A percentile compares a stretch with the other conserved stretches of the same genome.
Conservation (phyloP, 495 filamentous ascomycete species). For the Terfezia boudieri region DNA sequence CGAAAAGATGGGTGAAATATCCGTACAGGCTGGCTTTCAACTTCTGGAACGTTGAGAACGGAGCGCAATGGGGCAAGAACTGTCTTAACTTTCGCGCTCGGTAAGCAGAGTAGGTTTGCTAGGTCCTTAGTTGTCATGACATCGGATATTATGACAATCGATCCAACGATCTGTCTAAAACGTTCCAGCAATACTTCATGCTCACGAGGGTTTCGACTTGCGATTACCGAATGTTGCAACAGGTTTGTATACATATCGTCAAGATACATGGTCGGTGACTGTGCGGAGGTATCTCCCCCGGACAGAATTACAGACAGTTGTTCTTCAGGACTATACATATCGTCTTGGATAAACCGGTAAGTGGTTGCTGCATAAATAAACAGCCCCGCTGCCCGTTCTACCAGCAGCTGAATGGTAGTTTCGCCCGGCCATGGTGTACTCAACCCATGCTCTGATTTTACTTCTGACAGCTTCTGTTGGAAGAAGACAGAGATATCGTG, state of each 20-base stretch:
- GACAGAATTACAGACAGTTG: slow-evolving; percentile 12
- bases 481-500: not conserved
- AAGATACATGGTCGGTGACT: not conserved
- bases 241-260: slow-evolving; percentile 5
- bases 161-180: slow-evolving; percentile 18
- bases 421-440: slow-evolving; percentile 23
- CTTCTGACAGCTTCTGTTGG: not conserved
- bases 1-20: slow-evolving; percentile 18
- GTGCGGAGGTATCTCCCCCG: slow-evolving; percentile 4
- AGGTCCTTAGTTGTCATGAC: slow-evolving; percentile 8
- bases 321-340: not conserved
- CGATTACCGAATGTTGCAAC: not conserved
- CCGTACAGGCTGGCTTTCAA: slow-evolving; percentile 6
- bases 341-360: slow-evolving; percentile 20
- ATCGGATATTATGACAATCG: slow-evolving; percentile 14
- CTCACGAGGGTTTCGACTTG: not conserved
- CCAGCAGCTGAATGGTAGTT: slow-evolving; percentile 17
- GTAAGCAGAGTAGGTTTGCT: slow-evolving; percentile 4
- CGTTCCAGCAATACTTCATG: slow-evolving; percentile 4
- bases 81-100: not conserved
- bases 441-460: not conserved
- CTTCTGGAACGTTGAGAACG: slow-evolving; percentile 13
- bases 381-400: slow-evolving; percentile 20
- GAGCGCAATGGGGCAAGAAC: slow-evolving; percentile 15
- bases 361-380: slow-evolving; percentile 27